These are phyloP conservation scores for Metarhizium sp. DNA, from an alignment of 2,329 filamentous ascomycete species.

Conservation along the genomic window DNA sequence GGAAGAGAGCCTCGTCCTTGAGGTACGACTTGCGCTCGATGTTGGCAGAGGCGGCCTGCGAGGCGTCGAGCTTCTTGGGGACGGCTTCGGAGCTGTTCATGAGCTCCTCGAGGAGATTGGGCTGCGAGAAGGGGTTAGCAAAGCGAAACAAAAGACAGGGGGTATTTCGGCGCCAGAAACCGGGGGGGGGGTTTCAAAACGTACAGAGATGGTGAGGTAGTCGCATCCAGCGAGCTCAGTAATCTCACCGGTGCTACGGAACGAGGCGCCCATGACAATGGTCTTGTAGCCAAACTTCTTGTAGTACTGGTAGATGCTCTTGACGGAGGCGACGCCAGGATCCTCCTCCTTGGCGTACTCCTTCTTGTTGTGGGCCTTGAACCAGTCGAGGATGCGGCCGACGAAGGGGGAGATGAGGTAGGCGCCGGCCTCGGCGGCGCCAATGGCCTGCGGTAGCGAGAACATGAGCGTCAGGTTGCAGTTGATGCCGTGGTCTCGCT, in stretches of 20 bases:
- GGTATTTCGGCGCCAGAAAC: background rate
- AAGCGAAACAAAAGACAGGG: background rate
- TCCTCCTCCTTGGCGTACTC: constrained; percentile 84
- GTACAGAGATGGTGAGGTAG: constrained; percentile 93
- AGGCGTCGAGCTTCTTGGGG: constrained; percentile 84
- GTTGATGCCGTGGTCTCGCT: constrained; percentile 94
- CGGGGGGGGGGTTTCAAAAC: constrained; percentile 25
- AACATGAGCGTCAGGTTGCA: constrained; percentile 99
- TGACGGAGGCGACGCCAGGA: constrained; percentile 90
- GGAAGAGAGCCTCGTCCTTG: constrained; percentile 80
- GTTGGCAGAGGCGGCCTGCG: constrained; percentile 55
- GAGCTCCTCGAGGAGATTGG: constrained; percentile 88
- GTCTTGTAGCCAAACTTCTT: constrained; percentile 99
- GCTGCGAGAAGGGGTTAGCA: constrained; percentile 36
- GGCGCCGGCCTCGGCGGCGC: constrained; percentile 85
- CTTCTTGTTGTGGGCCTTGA: constrained; percentile 93
- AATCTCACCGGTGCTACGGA: constrained; percentile 94
- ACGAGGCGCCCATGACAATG: constrained; percentile 99
- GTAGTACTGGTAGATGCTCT: constrained; percentile 99
- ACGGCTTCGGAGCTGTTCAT: constrained; percentile 73
- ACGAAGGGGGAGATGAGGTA: constrained; percentile 99
- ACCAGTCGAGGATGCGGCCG: constrained; percentile 98
- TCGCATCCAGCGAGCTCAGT: constrained; percentile 97
- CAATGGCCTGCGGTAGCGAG: constrained; percentile 88
- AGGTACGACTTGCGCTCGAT: constrained; percentile 89